Percentiles rank a stretch among this genome's conserved stretches.
These are phyloP conservation scores for Paratinospora sagittata DNA, from an alignment of 164 flowering plant species.

Conservation along the genomic window DNA sequence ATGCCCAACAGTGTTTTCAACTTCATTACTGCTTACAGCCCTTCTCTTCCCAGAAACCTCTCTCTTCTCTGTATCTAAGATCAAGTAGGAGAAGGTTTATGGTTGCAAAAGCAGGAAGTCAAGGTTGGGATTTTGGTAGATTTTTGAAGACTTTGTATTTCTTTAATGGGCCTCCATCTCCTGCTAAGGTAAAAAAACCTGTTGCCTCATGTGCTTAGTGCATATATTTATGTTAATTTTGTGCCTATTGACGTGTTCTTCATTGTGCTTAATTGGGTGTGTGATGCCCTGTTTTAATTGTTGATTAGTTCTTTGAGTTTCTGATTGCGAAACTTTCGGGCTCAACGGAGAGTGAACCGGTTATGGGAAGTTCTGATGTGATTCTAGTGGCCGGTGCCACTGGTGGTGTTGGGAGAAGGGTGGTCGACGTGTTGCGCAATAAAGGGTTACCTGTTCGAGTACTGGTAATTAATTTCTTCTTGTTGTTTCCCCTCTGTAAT, in stretches of 20 bases:
- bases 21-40: slow-evolving; percentile 3
- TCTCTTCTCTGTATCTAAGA: slow-evolving; percentile 23
- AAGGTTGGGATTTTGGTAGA: slow-evolving; percentile 89
- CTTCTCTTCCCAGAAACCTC: slow-evolving; percentile 16
- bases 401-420: slow-evolving; percentile 96
- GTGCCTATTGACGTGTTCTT: neutral
- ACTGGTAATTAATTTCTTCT: slow-evolving; percentile 48
- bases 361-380: slow-evolving; percentile 64
- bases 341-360: slow-evolving; percentile 45
- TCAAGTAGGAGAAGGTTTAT: slow-evolving; percentile 24
- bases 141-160: slow-evolving; percentile 76
- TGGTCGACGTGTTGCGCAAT: slow-evolving; percentile 64
- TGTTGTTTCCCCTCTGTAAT: neutral
- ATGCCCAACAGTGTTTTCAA: slow-evolving; percentile 53
- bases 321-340: slow-evolving; percentile 54
- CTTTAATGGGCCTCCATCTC: slow-evolving; percentile 89
- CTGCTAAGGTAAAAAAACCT: slow-evolving; percentile 52
- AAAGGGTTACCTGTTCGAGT: slow-evolving; percentile 75
- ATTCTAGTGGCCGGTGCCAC: slow-evolving; percentile 88
- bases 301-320: slow-evolving; percentile 63
- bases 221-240: neutral
- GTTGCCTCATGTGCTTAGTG: neutral
- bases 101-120: slow-evolving; percentile 44
- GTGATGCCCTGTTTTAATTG: slow-evolving; percentile 27
- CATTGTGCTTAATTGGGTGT: neutral